Conservation (phyloP, 2,329 filamentous ascomycete species). For the Parastagonospora avenae region DNA sequence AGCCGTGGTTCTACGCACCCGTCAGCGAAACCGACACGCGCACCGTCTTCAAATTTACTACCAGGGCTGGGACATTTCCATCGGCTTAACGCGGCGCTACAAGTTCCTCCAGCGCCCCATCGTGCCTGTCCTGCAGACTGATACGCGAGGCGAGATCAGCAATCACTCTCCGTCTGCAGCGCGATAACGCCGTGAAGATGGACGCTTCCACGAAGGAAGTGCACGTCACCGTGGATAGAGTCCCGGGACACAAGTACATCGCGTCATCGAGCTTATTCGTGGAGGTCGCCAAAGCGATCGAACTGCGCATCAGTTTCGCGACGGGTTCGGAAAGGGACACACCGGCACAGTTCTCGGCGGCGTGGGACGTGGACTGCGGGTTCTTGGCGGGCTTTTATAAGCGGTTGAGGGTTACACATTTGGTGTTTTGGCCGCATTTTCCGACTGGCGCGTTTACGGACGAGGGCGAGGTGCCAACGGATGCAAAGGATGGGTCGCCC, state of each 20-base stretch:
- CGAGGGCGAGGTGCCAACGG: background rate
- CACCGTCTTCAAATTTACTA: background rate
- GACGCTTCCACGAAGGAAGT: background rate
- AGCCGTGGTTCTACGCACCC: background rate
- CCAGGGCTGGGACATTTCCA: slow-evolving; percentile 2
- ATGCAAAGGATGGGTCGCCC: background rate
- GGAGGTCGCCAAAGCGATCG: background rate
- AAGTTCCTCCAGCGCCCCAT: background rate
- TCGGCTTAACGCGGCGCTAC: background rate
- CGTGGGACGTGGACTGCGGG: background rate
- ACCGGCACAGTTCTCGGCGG: background rate
- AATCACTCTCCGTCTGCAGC: background rate
- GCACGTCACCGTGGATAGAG: background rate
- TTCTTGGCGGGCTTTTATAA: background rate
- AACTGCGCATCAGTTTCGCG: background rate
- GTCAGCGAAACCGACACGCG: background rate
- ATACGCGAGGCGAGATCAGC: background rate
- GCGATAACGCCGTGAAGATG: background rate
- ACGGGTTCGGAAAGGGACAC: background rate
- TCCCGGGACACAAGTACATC: background rate
- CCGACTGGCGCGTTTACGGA: background rate
- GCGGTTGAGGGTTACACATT: background rate
- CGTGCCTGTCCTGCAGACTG: background rate
- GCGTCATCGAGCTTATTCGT: background rate
- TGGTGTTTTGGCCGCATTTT: background rate